phyloP scores from a whole-genome alignment of 345 rosid species.

The Ricinus communis region DNA sequence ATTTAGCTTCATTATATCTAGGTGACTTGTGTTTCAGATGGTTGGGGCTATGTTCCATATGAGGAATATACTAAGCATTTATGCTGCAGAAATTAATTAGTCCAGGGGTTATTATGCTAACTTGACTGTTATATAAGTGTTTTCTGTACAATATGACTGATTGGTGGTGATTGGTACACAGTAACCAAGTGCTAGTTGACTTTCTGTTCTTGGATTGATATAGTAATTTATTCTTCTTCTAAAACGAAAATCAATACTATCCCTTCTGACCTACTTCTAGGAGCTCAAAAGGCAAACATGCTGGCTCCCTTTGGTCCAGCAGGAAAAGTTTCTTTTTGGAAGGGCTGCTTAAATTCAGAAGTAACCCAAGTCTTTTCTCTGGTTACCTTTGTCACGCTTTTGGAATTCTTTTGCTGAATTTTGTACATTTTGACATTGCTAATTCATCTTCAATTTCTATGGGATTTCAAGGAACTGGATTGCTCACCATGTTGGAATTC shows the following conservation, averaged over 20 bases:
- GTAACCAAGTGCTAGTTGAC: background rate
- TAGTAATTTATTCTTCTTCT: background rate
- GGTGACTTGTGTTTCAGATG: background rate
- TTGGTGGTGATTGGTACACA: background rate
- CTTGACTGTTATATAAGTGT: slow-evolving; percentile 1
- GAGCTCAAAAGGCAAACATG: too few relatives aligned
- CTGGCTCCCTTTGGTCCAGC: too few relatives aligned
- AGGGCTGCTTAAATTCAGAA: too few relatives aligned
- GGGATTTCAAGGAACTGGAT: background rate
- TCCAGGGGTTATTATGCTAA: background rate
- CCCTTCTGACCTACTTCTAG: too few relatives aligned
- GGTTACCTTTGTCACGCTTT: too few relatives aligned
- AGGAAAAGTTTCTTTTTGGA: too few relatives aligned
- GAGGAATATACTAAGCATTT: background rate
- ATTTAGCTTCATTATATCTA: background rate
- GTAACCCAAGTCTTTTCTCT: too few relatives aligned
- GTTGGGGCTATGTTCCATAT: background rate
- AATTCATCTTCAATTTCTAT: background rate
- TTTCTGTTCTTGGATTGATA: background rate
- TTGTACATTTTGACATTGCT: background rate
- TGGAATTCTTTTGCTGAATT: background rate
- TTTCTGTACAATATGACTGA: background rate
- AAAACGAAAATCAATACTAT: too few relatives aligned
- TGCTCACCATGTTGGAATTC: background rate
- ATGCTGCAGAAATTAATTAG: background rate